These are phyloP conservation scores for Neocucurbitaria cava DNA, from an alignment of 2,329 filamentous ascomycete species.

Conservation along the genomic window DNA sequence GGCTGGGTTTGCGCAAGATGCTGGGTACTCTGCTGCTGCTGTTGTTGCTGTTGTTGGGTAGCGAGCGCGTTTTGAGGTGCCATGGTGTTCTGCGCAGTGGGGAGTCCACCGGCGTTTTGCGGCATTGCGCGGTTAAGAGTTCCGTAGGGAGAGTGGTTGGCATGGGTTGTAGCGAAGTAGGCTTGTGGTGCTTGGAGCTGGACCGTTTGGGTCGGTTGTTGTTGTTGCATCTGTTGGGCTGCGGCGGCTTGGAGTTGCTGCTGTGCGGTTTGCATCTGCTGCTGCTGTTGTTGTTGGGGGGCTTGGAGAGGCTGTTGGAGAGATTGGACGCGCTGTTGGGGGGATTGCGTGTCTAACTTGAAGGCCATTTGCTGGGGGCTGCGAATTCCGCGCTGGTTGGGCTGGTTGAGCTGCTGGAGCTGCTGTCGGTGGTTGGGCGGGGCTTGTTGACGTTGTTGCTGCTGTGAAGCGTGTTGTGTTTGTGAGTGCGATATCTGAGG, in stretches of 20 bases:
- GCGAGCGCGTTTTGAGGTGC: conserved; percentile 11
- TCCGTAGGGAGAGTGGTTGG: conserved; percentile 31
- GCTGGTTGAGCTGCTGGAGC: conserved; percentile 31
- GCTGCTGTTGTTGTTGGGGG: conserved; percentile 14
- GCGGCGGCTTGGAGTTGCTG: conserved; percentile 30
- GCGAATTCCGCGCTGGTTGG: conserved; percentile 8
- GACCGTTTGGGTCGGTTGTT: conserved; percentile 5
- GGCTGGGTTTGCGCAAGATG: conserved; percentile 22
- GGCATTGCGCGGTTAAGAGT: conserved; percentile 31
- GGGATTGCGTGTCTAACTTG: conserved; percentile 6
- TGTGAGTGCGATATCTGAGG: conserved; percentile 18
- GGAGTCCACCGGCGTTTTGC: conserved; percentile 18
- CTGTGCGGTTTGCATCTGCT: conserved; percentile 17
- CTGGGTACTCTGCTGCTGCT: no score
- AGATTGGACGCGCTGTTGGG: conserved; percentile 26
- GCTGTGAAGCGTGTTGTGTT: conserved; percentile 15
- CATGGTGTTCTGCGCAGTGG: conserved; percentile 13
- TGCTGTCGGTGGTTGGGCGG: conserved; percentile 29
- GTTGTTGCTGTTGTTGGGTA: no score
- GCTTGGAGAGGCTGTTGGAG: conserved; percentile 18
- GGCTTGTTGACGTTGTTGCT: conserved; percentile 20
- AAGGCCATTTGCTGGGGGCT: conserved; percentile 11
- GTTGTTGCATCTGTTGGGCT: conserved; percentile 30
- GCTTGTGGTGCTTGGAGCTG: conserved; percentile 26
- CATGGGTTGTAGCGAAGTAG: conserved; percentile 27